phyloP scores from a whole-genome alignment of 257 asterid species.

The Rubia yunnanensis region DNA sequence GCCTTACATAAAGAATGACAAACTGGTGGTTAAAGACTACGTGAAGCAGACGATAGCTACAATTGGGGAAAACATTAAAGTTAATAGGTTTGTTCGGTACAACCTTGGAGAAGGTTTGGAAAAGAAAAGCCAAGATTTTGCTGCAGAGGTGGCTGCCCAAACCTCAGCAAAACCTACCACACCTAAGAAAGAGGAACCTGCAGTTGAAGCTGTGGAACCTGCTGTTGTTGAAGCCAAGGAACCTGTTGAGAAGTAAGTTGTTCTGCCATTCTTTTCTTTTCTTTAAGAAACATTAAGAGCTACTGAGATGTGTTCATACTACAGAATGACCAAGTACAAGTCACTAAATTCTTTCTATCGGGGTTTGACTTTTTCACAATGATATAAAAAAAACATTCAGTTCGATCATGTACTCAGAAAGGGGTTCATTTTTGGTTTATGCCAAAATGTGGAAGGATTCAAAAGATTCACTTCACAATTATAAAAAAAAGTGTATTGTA shows the following conservation, averaged over 20 bases:
- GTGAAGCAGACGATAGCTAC: conserved; percentile 91
- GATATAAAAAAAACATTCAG: not conserved
- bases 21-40: conserved; percentile 76
- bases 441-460: not conserved
- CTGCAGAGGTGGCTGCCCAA: conserved; percentile 99
- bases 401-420: not conserved
- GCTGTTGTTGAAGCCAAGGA: conserved; percentile 43
- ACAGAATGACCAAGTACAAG: not conserved
- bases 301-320: not conserved
- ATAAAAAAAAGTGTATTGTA: no score
- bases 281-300: not conserved
- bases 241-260: conserved; percentile 53
- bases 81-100: conserved; percentile 69
- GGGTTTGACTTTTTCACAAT: not conserved
- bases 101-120: conserved; percentile 97
- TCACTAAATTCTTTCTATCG: not conserved
- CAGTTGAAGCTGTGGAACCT: conserved; percentile 40
- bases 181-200: conserved; percentile 45
- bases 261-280: not conserved
- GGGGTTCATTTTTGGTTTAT: not conserved
- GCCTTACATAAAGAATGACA: conserved; percentile 90
- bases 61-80: conserved; percentile 88
- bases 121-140: conserved; percentile 90
- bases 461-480: no score
- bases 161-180: conserved; percentile 55